These are phyloP conservation scores for Pseudocercospora macadamiae DNA, from an alignment of 2,329 filamentous ascomycete species.

Conservation along the genomic window DNA sequence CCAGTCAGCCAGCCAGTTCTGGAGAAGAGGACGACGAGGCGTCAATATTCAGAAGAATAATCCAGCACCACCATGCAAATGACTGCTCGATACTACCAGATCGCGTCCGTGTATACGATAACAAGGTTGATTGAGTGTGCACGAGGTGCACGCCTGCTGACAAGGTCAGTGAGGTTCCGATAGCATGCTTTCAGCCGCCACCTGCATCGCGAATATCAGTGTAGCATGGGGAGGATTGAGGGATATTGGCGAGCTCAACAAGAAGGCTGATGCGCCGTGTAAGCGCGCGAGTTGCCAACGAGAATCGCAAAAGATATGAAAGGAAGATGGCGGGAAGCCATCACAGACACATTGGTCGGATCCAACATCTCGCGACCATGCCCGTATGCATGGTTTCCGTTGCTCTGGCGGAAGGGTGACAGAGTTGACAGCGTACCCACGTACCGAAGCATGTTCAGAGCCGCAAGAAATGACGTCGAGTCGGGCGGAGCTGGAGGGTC, in stretches of 20 bases:
- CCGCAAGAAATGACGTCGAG: constrained; percentile 14
- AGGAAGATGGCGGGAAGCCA: background rate
- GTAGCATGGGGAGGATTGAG: constrained; percentile 1
- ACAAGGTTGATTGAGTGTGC: background rate
- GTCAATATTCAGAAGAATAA: constrained; percentile 5
- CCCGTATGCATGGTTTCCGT: background rate
- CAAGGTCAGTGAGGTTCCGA: background rate
- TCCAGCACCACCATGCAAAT: background rate
- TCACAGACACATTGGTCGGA: background rate
- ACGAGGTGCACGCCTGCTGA: constrained; percentile 6
- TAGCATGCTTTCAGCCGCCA: background rate
- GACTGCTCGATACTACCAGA: background rate
- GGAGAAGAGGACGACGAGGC: constrained; percentile 1
- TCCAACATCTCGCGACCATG: constrained; percentile 5
- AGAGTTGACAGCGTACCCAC: constrained; percentile 6
- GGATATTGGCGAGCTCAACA: background rate
- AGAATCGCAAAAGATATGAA: background rate
- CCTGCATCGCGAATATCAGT: background rate
- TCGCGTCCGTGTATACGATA: background rate
- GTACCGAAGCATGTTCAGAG: constrained; percentile 23
- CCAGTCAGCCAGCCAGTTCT: background rate
- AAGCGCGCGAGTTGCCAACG: background rate
- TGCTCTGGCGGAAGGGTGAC: constrained; percentile 1
- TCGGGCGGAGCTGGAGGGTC: constrained; percentile 9
- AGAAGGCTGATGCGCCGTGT: background rate